Evolutionary conservation across 495 filamentous ascomycete species (phyloP).

Genomic region (Podospora australis): DNA sequence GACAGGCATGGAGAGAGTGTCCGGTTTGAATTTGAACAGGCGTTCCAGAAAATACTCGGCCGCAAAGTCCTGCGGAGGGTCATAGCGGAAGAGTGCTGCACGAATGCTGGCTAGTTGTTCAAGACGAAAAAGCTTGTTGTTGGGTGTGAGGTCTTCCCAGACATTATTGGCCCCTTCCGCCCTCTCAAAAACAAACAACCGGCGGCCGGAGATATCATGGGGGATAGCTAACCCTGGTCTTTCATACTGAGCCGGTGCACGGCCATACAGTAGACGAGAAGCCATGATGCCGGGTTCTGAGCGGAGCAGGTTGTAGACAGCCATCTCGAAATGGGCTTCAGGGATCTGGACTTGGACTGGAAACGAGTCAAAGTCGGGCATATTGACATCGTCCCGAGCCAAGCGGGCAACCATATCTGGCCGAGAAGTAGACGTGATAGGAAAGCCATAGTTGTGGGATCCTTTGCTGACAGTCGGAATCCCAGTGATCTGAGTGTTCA

Average conservation of each 20-base stretch:
- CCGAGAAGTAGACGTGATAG: slow-evolving; percentile 22
- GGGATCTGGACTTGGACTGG: slow-evolving; percentile 15
- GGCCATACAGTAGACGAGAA: slow-evolving; percentile 22
- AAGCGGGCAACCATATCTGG: slow-evolving; percentile 26
- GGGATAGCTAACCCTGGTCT: slow-evolving; percentile 10
- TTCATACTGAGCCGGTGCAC: slow-evolving; percentile 21
- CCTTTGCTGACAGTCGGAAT: slow-evolving; percentile 21
- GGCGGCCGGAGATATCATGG: slow-evolving; percentile 24
- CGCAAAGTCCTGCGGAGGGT: slow-evolving; percentile 17
- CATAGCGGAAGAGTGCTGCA: slow-evolving; percentile 29
- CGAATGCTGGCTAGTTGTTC: slow-evolving; percentile 25
- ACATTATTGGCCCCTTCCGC: slow-evolving; percentile 23
- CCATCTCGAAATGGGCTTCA: slow-evolving; percentile 23
- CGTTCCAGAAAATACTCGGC: slow-evolving; percentile 21
- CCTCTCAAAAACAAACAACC: slow-evolving; percentile 29
- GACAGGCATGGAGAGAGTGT: slow-evolving; percentile 27
- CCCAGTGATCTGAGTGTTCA: slow-evolving; percentile 18
- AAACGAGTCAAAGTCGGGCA: slow-evolving; percentile 24
- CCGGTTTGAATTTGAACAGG: slow-evolving; percentile 26
- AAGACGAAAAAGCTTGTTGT: slow-evolving; percentile 23
- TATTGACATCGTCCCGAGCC: slow-evolving; percentile 27
- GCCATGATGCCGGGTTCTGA: slow-evolving; percentile 16
- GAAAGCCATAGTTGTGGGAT: slow-evolving; percentile 27
- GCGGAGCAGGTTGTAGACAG: slow-evolving; percentile 22
- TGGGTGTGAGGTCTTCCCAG: slow-evolving; percentile 17